phyloP scores from a whole-genome alignment of 2,329 filamentous ascomycete genomes.

The Arthrobotrys sphaeroides region DNA sequence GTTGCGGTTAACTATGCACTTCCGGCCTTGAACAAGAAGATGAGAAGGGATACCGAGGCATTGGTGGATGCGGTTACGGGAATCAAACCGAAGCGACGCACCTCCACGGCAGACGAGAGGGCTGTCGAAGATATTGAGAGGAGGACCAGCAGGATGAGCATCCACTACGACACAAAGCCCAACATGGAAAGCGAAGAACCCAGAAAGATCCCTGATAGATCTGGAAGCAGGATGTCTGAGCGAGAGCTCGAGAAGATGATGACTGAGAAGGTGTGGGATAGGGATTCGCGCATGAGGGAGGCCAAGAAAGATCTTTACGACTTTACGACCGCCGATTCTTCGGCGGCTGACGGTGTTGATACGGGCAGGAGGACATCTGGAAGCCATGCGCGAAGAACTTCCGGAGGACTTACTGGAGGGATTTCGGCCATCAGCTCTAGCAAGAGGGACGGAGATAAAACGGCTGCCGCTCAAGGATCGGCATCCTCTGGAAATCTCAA shows the following conservation, averaged over 20 bases:
- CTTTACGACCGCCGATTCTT: constrained; percentile 21
- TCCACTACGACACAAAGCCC: constrained; percentile 28
- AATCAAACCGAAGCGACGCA: constrained; percentile 31
- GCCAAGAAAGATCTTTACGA: constrained; percentile 38
- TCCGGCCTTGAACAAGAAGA: constrained; percentile 82
- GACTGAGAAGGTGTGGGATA: constrained; percentile 13
- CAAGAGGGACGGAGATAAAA: constrained; percentile 23
- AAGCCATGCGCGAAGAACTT: constrained; percentile 43
- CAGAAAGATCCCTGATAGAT: constrained; percentile 12
- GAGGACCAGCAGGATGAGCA: constrained; percentile 39
- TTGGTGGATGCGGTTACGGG: constrained; percentile 77
- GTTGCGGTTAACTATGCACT: constrained; percentile 81
- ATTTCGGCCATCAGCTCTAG: constrained; percentile 30
- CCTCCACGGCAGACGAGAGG: constrained; percentile 63
- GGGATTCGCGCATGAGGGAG: constrained; percentile 21
- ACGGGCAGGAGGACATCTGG: constrained; percentile 10
- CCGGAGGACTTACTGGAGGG: constrained; percentile 27
- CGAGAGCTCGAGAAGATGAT: constrained; percentile 40
- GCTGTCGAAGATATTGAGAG: constrained; percentile 34
- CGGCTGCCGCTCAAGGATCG: background rate
- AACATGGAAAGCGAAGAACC: background rate
- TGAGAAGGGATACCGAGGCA: constrained; percentile 81
- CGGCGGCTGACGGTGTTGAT: constrained; percentile 20
- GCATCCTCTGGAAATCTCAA: constrained; percentile 21
- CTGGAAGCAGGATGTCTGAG: constrained; percentile 13